Conservation (phyloP, 2,329 filamentous ascomycete species). For the Aspergillus japonicus region DNA sequence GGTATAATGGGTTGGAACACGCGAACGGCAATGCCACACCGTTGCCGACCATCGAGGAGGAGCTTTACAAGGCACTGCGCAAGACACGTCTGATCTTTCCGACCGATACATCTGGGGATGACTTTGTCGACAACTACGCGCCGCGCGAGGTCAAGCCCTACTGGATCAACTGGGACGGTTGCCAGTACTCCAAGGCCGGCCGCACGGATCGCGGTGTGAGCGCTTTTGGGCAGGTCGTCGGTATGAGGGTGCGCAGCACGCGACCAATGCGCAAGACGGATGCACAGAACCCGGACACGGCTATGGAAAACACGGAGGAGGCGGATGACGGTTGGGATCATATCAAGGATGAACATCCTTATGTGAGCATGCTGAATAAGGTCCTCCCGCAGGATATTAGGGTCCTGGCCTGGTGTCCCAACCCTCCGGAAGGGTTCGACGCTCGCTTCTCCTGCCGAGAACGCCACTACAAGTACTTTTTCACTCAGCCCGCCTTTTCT, state of each 20-base stretch:
- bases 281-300: slow-evolving; percentile 12
- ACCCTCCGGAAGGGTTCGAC: slow-evolving; percentile 75
- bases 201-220: slow-evolving; percentile 91
- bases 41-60: slow-evolving; percentile 83
- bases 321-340: slow-evolving; percentile 57
- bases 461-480: slow-evolving; percentile 93
- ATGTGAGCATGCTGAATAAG: slow-evolving; percentile 79
- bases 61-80: slow-evolving; percentile 85
- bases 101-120: slow-evolving; percentile 45
- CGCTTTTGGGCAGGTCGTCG: slow-evolving; percentile 94
- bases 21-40: slow-evolving; percentile 67
- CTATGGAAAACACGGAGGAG: slow-evolving; percentile 17
- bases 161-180: slow-evolving; percentile 73
- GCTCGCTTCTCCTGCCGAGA: slow-evolving; percentile 92
- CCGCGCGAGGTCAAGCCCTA: slow-evolving; percentile 42
- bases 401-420: slow-evolving; percentile 88
- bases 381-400: slow-evolving; percentile 87
- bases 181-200: slow-evolving; percentile 92
- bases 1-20: slow-evolving; percentile 92
- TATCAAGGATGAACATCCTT: slow-evolving; percentile 77
- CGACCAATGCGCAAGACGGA: slow-evolving; percentile 51
- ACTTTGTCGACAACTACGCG: slow-evolving; percentile 38
- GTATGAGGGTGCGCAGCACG: slow-evolving; percentile 76
- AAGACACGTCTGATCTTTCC: slow-evolving; percentile 81
- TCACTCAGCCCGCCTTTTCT: slow-evolving; percentile 85